These are phyloP conservation scores for Discostella pseudostelligera DNA, from an alignment of 108 stramenopile genomes.

Conservation along the genomic window DNA sequence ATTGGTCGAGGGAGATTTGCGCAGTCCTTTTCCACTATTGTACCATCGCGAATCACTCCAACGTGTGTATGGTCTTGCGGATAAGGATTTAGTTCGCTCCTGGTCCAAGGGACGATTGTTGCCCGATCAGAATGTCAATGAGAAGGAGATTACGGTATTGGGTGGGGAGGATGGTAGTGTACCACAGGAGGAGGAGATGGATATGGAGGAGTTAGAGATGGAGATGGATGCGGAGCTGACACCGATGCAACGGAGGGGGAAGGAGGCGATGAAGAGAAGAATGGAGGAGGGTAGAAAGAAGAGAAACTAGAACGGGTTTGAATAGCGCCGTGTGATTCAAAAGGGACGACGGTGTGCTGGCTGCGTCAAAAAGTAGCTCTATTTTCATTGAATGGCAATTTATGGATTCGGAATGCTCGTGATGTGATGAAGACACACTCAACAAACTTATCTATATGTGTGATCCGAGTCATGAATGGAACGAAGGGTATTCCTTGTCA, in stretches of 20 bases:
- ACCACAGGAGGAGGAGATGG: slow-evolving; percentile 46
- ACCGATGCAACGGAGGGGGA: slow-evolving; percentile 65
- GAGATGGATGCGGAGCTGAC: slow-evolving; percentile 60
- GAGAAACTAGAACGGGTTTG: neutral
- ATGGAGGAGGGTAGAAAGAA: slow-evolving; percentile 57
- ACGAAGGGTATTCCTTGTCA: slow-evolving; percentile 42
- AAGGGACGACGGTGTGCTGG: too few species aligned
- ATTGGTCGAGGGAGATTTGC: slow-evolving; percentile 40
- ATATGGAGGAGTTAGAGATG: slow-evolving; percentile 68
- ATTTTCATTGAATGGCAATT: neutral
- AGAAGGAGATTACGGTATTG: slow-evolving; percentile 22
- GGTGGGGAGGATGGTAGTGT: slow-evolving; percentile 20
- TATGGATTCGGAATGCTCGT: slow-evolving; percentile 35
- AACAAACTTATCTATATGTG: slow-evolving; percentile 43
- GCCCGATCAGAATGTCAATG: slow-evolving; percentile 26
- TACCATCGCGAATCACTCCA: slow-evolving; percentile 78
- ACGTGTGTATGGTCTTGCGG: slow-evolving; percentile 35
- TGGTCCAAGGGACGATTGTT: slow-evolving; percentile 77
- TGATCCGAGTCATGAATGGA: slow-evolving; percentile 39
- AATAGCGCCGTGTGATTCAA: too few species aligned
- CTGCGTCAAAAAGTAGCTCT: too few species aligned
- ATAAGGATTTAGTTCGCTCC: slow-evolving; percentile 58
- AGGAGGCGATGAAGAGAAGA: slow-evolving; percentile 70
- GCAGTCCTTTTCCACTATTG: slow-evolving; percentile 55
- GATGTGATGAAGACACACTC: slow-evolving; percentile 52